A percentile compares a stretch with the other conserved stretches of the same genome.
These are phyloP conservation scores for Volvariella volvacea DNA, from an alignment of 1,284 basidiomycete genomes.

Conservation along the genomic window DNA sequence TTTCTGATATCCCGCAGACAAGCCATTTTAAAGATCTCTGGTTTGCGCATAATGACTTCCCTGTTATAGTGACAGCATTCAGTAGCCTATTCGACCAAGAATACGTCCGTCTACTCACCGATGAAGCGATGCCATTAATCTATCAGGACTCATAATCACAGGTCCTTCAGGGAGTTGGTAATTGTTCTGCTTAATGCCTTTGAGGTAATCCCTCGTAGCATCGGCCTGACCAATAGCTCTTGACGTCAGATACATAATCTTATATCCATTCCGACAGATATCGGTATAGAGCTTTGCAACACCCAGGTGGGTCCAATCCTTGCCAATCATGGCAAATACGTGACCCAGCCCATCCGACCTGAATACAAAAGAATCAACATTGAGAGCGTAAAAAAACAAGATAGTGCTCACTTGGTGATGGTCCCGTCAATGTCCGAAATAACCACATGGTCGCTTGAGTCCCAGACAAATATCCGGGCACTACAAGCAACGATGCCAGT, in stretches of 20 bases:
- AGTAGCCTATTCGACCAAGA: neutral
- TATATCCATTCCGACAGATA: constrained; percentile 94
- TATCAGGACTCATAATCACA: constrained; percentile 98
- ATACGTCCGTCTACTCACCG: constrained; percentile 45
- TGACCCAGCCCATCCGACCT: constrained; percentile 97
- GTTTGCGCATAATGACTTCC: constrained; percentile 98
- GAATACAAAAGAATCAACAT: constrained; percentile 6
- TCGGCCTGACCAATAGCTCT: constrained; percentile 98
- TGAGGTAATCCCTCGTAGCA: constrained; percentile 92
- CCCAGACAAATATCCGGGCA: constrained; percentile 95
- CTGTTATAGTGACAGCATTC: constrained; percentile 29
- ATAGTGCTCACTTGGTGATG: constrained; percentile 81
- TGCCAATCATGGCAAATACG: constrained; percentile 96
- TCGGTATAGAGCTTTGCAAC: constrained; percentile 99
- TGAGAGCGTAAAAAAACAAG: constrained; percentile 4
- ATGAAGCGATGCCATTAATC: constrained; percentile 91
- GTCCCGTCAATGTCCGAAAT: constrained; percentile 99
- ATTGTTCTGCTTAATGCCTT: constrained; percentile 92
- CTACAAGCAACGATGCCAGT: constrained; percentile 84
- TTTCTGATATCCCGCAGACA: constrained; percentile 95
- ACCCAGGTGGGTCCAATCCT: constrained; percentile 99
- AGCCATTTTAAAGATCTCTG: constrained; percentile 99
- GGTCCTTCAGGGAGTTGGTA: constrained; percentile 97
- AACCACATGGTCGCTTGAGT: constrained; percentile 83
- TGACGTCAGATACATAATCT: constrained; percentile 97